Evolutionary conservation across 345 rosid species (phyloP).

Genomic region (Salix udensis): DNA sequence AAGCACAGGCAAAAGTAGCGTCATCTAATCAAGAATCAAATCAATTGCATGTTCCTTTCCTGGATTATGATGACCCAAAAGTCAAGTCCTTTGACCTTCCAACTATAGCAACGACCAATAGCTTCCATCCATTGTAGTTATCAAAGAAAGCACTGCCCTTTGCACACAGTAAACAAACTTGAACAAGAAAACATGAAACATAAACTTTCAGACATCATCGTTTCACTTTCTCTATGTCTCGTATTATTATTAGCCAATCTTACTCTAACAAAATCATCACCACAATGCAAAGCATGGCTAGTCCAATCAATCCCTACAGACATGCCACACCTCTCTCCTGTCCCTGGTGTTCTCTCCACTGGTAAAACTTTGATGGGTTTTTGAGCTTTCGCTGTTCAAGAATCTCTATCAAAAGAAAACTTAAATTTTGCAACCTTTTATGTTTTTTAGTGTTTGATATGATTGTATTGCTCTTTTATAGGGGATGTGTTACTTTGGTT

Average conservation of each 20-base stretch:
- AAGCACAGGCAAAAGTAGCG: no score
- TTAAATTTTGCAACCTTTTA: neutral
- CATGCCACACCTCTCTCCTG: conserved; percentile 66
- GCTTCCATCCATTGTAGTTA: no score
- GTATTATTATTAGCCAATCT: conserved; percentile 27
- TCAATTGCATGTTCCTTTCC: no score
- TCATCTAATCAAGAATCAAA: no score
- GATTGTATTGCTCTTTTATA: conserved; percentile 7
- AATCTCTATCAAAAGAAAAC: neutral
- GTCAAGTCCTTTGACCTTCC: no score
- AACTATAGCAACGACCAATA: no score
- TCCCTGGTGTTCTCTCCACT: conserved; percentile 73
- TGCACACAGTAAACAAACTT: neutral
- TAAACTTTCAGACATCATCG: neutral
- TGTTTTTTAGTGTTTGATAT: no score
- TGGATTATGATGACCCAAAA: no score
- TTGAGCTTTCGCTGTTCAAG: neutral
- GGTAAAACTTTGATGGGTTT: conserved; percentile 28
- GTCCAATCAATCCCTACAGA: conserved; percentile 93
- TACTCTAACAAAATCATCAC: conserved; percentile 17
- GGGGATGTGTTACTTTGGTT: conserved; percentile 80
- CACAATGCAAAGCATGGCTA: conserved; percentile 81
- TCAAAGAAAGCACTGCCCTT: no score
- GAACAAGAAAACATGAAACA: neutral
- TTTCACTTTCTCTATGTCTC: conserved; percentile 12